phyloP scores from a whole-genome alignment of 495 filamentous ascomycete species.

The Neurospora sp. region DNA sequence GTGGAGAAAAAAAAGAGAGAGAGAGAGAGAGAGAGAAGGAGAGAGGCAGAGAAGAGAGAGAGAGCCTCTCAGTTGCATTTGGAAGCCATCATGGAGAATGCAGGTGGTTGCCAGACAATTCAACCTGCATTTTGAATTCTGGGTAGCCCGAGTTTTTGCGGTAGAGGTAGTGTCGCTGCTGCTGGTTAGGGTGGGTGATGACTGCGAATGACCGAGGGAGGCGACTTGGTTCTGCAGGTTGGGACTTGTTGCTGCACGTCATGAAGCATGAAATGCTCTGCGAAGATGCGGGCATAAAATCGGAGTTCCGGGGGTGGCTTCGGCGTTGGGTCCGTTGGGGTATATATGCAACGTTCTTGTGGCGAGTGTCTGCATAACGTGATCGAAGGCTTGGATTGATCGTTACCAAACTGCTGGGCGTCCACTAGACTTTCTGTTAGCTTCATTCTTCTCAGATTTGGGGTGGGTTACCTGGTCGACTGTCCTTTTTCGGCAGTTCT shows the following conservation, averaged over 20 bases:
- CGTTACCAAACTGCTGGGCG: background rate
- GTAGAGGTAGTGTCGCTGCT: background rate
- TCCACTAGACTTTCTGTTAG: background rate
- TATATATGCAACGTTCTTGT: background rate
- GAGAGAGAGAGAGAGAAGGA: background rate
- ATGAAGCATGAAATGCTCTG: background rate
- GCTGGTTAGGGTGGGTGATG: background rate
- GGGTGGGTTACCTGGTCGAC: background rate
- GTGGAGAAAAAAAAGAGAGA: background rate
- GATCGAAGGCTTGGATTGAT: background rate
- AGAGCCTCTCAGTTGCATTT: too few relatives aligned
- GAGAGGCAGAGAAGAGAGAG: too few relatives aligned
- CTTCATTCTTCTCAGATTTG: background rate
- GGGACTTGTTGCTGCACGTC: background rate
- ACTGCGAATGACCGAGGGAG: background rate
- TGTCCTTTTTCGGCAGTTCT: background rate
- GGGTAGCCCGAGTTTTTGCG: too few relatives aligned
- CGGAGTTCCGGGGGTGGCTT: background rate
- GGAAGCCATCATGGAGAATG: too few relatives aligned
- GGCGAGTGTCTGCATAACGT: background rate
- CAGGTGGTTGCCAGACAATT: too few relatives aligned
- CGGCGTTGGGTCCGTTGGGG: background rate
- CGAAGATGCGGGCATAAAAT: background rate
- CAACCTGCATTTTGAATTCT: too few relatives aligned
- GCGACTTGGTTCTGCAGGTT: background rate